Percentiles rank a stretch among this genome's conserved stretches.
Conservation (phyloP, 2,329 filamentous ascomycete genomes). For the Fusarium sp. region DNA sequence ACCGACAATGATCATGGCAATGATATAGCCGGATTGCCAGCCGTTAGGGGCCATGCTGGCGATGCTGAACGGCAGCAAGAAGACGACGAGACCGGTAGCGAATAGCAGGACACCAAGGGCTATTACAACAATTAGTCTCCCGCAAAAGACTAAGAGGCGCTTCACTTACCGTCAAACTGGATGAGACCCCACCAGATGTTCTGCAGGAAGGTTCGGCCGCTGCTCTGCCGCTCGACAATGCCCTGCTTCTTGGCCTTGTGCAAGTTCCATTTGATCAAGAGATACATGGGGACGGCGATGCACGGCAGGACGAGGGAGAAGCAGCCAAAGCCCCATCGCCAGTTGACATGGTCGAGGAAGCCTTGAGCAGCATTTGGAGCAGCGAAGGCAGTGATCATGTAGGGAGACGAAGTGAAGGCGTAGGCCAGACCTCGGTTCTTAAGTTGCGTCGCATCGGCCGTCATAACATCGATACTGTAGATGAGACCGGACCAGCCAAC, state of each 20-base stretch:
- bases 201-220: conserved; percentile 61
- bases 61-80: conserved; percentile 74
- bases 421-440: conserved; percentile 58
- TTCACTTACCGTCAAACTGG: conserved; percentile 49
- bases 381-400: conserved; percentile 64
- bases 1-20: conserved; percentile 72
- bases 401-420: conserved; percentile 59
- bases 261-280: conserved; percentile 69
- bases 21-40: conserved; percentile 66
- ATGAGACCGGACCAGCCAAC: conserved; percentile 74
- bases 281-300: conserved; percentile 71
- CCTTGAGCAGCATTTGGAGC: conserved; percentile 45
- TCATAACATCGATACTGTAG: conserved; percentile 75
- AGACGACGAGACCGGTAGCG: conserved; percentile 65
- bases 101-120: conserved; percentile 66
- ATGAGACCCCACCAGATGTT: conserved; percentile 54
- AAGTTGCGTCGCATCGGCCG: conserved; percentile 72
- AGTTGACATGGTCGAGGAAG: conserved; percentile 42
- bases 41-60: conserved; percentile 56
- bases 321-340: conserved; percentile 66
- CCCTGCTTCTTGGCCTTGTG: conserved; percentile 69
- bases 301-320: conserved; percentile 77
- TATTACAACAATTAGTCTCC: conserved; percentile 60
- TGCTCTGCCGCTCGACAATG: conserved; percentile 55
- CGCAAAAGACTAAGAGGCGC: no score